phyloP scores from a whole-genome alignment of 805 yeast species.

The Vanderwaltozyma yarrowii region DNA sequence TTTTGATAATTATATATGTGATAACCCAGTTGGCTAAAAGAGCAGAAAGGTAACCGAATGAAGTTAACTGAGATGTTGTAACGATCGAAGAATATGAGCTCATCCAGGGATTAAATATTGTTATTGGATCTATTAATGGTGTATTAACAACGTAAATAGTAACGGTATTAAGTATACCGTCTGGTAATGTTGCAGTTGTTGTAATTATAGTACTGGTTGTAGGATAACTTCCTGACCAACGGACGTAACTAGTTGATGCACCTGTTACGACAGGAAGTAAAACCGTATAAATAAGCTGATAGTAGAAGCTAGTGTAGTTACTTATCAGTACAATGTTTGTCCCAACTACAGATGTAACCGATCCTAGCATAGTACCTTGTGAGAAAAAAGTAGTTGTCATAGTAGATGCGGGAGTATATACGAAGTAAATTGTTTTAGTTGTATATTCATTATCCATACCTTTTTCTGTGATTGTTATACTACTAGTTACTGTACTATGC shows the following conservation, averaged over 20 bases:
- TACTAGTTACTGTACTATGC: neutral
- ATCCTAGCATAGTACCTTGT: neutral
- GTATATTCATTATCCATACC: neutral
- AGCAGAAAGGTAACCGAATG: neutral
- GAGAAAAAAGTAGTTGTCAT: neutral
- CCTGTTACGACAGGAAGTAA: neutral
- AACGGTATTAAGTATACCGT: neutral
- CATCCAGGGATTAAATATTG: neutral
- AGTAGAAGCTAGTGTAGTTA: neutral
- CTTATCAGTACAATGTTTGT: neutral
- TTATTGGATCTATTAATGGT: neutral
- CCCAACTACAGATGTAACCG: neutral
- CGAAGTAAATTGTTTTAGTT: neutral
- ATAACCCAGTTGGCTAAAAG: conserved; percentile 1
- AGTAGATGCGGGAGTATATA: conserved; percentile 1
- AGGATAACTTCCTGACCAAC: neutral
- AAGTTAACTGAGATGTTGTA: neutral
- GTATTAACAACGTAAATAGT: neutral
- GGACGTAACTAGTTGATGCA: neutral
- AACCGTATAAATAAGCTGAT: neutral
- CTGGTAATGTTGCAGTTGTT: neutral
- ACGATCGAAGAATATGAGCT: neutral
- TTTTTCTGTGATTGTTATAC: neutral
- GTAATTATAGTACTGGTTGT: neutral
- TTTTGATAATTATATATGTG: neutral